Conservation (phyloP, 306 rosid genomes). For the Lotus japonicus region DNA sequence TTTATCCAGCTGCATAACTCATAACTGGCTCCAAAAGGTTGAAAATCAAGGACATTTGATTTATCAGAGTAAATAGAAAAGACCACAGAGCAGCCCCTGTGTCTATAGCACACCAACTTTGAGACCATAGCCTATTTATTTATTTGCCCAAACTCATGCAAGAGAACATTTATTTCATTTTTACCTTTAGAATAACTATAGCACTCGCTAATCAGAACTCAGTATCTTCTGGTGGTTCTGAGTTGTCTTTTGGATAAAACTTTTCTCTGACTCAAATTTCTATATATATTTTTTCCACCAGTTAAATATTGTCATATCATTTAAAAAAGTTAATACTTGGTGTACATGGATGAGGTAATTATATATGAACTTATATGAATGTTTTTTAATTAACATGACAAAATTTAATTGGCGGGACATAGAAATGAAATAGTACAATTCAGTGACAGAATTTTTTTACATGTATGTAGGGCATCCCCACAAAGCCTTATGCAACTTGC, state of each 20-base stretch:
- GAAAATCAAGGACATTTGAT: neutral
- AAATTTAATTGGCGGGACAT: too few species aligned
- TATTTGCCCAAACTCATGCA: neutral
- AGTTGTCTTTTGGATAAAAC: neutral
- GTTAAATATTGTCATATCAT: too few species aligned
- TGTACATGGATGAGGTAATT: too few species aligned
- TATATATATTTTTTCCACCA: too few species aligned
- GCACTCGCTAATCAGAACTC: neutral
- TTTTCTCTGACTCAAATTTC: too few species aligned
- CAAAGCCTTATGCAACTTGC: conserved; percentile 26
- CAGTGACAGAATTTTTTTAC: too few species aligned
- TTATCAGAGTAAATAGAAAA: neutral
- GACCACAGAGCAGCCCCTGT: neutral
- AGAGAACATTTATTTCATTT: neutral
- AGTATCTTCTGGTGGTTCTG: neutral
- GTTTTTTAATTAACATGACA: too few species aligned
- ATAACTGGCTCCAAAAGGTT: conserved; percentile 3
- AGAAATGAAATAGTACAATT: too few species aligned
- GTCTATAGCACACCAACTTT: neutral
- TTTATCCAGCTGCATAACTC: conserved; percentile 6
- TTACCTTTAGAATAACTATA: neutral
- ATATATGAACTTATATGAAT: too few species aligned
- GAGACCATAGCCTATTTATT: neutral
- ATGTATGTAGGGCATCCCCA: neutral
- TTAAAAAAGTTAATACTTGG: too few species aligned